A percentile compares a stretch with the other conserved stretches of the same genome.
These are phyloP conservation scores for Fusarium praegraminearum DNA, from an alignment of 2,329 filamentous ascomycete genomes.

Conservation along the genomic window DNA sequence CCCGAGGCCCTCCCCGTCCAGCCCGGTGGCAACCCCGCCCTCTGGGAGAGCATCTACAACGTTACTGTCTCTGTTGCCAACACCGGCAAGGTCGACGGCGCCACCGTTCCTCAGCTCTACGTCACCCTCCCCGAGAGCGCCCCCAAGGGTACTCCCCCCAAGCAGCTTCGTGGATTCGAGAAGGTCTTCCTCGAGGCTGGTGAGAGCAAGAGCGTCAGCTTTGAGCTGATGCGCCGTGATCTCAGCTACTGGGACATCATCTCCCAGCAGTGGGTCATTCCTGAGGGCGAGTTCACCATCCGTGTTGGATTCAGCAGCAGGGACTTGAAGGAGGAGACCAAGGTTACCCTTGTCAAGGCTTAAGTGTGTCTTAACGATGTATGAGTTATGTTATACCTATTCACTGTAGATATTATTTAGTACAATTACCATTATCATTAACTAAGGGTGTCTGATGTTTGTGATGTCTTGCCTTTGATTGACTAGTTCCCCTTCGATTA, in stretches of 20 bases:
- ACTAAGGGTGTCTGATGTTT: neutral
- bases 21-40: conserved; percentile 68
- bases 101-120: conserved; percentile 68
- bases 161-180: conserved; percentile 64
- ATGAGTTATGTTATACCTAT: conserved; percentile 32
- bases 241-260: conserved; percentile 62
- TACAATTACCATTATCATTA: conserved; percentile 1
- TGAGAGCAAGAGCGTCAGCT: conserved; percentile 55
- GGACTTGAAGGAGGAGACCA: conserved; percentile 42
- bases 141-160: conserved; percentile 59
- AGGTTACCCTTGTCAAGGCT: conserved; percentile 38
- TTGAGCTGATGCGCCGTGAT: conserved; percentile 61
- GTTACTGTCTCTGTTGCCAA: conserved; percentile 63
- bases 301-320: conserved; percentile 49
- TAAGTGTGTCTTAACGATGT: conserved; percentile 35
- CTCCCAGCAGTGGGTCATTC: conserved; percentile 57
- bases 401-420: conserved; percentile 15
- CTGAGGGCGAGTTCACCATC: conserved; percentile 44
- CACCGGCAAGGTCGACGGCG: conserved; percentile 61
- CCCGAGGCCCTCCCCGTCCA: conserved; percentile 48
- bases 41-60: conserved; percentile 64
- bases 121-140: conserved; percentile 57
- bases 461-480: neutral
- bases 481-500: neutral
- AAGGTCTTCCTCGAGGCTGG: conserved; percentile 60